Percentiles rank a stretch among this genome's conserved stretches.
phyloP scores from a whole-genome alignment of 169 alveolate species.

The Plasmodium gaboni region DNA sequence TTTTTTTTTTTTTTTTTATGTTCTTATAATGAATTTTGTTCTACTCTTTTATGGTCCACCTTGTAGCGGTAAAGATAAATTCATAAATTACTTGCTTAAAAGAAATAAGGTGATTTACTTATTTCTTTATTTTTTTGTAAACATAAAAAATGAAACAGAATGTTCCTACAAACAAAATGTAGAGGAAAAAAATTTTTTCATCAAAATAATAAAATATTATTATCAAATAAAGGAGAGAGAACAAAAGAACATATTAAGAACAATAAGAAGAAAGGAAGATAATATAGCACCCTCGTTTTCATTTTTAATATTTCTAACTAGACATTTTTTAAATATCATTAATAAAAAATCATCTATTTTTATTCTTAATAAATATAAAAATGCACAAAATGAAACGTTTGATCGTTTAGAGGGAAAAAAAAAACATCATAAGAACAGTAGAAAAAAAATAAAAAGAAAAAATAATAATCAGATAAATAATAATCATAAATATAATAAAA shows the following conservation, averaged over 20 bases:
- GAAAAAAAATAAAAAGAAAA: neutral
- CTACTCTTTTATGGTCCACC: slow-evolving; percentile 62
- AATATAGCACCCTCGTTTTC: neutral
- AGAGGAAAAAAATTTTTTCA: slow-evolving; percentile 30
- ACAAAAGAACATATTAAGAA: slow-evolving; percentile 3
- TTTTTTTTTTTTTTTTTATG: neutral
- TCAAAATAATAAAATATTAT: slow-evolving; percentile 36
- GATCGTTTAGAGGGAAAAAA: neutral
- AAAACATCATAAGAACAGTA: neutral
- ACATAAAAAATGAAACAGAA: neutral
- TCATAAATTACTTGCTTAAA: slow-evolving; percentile 31
- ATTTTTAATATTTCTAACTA: too few relatives aligned
- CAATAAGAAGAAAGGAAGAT: neutral
- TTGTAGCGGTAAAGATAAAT: slow-evolving; percentile 72
- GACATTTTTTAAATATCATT: too few relatives aligned
- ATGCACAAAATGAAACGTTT: too few relatives aligned
- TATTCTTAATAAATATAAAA: too few relatives aligned
- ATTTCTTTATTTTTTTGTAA: slow-evolving; percentile 15
- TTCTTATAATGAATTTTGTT: slow-evolving; percentile 26
- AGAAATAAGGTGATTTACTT: slow-evolving; percentile 1
- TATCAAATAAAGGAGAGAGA: neutral
- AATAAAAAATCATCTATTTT: too few relatives aligned
- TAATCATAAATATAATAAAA: neutral
- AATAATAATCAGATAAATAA: neutral
- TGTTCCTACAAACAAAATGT: neutral